Evolutionary conservation across 441 rosid species (phyloP).

Genomic region (Cnidoscolus chayamansa): DNA sequence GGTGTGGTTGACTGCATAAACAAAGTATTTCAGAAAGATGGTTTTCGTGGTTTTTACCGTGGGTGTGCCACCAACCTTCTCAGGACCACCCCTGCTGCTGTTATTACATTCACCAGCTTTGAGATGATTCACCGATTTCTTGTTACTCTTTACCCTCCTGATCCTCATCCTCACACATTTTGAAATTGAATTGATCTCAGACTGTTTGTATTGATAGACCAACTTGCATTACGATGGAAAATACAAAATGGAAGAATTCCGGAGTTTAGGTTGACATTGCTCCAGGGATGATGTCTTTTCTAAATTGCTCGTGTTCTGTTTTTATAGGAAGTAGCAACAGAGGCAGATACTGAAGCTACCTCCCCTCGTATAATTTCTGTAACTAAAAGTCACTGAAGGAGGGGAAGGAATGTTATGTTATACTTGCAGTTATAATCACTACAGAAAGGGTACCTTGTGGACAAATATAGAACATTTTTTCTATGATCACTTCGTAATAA

Average conservation of each 20-base stretch:
- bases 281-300: slow-evolving; percentile 3
- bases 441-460: slow-evolving; percentile 23
- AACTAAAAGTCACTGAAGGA: slow-evolving; percentile 9
- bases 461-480: slow-evolving; percentile 6
- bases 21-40: slow-evolving; percentile 71
- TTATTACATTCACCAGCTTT: slow-evolving; percentile 86
- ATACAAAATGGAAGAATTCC: not conserved
- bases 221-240: not conserved
- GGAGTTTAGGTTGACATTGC: not conserved
- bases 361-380: not conserved
- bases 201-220: not conserved
- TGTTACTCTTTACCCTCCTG: slow-evolving; percentile 47
- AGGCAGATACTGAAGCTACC: slow-evolving; percentile 2
- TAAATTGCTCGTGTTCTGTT: slow-evolving; percentile 7
- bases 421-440: slow-evolving; percentile 31
- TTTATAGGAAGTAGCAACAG: slow-evolving; percentile 3
- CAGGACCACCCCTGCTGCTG: slow-evolving; percentile 90
- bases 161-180: slow-evolving; percentile 41
- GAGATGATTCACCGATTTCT: slow-evolving; percentile 84
- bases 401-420: slow-evolving; percentile 17
- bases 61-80: slow-evolving; percentile 88
- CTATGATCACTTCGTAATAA: not conserved
- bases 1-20: slow-evolving; percentile 75
- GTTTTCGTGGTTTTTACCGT: slow-evolving; percentile 79
- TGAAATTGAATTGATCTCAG: slow-evolving; percentile 26